Evolutionary conservation across 495 filamentous ascomycete genomes (phyloP).

Genomic region (Penicillium riverlandense): DNA sequence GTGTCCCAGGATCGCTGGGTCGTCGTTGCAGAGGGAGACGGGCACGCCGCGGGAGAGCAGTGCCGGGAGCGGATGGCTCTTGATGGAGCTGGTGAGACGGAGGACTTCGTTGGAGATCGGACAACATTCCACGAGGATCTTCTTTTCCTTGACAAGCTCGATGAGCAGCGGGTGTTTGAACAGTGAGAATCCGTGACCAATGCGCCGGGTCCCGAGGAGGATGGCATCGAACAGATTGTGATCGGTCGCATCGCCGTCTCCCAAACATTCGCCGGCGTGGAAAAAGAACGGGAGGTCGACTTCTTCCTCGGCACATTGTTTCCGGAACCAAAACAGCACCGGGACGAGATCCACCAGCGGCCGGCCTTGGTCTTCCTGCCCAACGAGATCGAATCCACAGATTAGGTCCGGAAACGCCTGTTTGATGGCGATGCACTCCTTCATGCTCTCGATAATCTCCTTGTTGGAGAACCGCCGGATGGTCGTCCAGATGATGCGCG

Average conservation of each 20-base stretch:
- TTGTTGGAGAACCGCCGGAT: slow-evolving; percentile 54
- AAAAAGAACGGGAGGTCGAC: slow-evolving; percentile 94
- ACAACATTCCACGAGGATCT: slow-evolving; percentile 80
- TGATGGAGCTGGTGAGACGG: slow-evolving; percentile 66
- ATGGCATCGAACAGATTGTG: slow-evolving; percentile 88
- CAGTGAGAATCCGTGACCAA: slow-evolving; percentile 81
- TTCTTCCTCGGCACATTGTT: slow-evolving; percentile 67
- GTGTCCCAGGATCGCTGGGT: slow-evolving; percentile 75
- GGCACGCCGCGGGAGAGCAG: slow-evolving; percentile 70
- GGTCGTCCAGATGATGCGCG: slow-evolving; percentile 81
- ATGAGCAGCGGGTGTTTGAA: slow-evolving; percentile 89
- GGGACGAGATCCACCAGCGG: slow-evolving; percentile 71
- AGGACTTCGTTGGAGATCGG: slow-evolving; percentile 82
- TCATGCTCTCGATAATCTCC: slow-evolving; percentile 71
- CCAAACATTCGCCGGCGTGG: slow-evolving; percentile 80
- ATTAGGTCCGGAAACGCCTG: slow-evolving; percentile 69
- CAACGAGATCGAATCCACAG: slow-evolving; percentile 82
- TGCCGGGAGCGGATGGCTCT: slow-evolving; percentile 75
- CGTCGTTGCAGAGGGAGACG: slow-evolving; percentile 71
- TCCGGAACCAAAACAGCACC: slow-evolving; percentile 86
- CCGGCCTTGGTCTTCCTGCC: slow-evolving; percentile 73
- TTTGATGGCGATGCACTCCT: slow-evolving; percentile 76
- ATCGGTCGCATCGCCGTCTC: slow-evolving; percentile 68
- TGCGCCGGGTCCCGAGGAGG: slow-evolving; percentile 76
- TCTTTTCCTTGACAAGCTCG: slow-evolving; percentile 78